Conservation (phyloP, 306 rosid species). For the Dalbergia cochinchinensis region DNA sequence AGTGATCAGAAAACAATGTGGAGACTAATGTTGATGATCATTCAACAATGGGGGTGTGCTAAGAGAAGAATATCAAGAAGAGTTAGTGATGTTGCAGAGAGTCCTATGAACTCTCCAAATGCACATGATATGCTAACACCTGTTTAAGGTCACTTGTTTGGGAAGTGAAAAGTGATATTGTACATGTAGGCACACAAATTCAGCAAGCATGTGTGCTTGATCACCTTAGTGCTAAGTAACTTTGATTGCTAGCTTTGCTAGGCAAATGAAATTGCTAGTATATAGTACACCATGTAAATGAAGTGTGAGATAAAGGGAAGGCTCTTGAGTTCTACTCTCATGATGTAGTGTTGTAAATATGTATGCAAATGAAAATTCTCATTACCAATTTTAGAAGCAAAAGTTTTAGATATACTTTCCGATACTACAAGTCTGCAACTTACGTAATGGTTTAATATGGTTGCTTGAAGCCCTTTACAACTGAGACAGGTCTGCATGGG, state of each 20-base stretch:
- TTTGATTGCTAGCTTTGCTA: constrained; percentile 6
- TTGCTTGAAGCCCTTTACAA: too few species aligned
- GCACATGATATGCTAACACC: background rate
- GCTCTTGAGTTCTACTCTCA: background rate
- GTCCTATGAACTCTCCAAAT: constrained; percentile 1
- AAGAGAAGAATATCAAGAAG: constrained; percentile 44
- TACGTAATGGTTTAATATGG: background rate
- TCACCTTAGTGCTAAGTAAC: constrained; percentile 4
- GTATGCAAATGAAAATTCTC: background rate
- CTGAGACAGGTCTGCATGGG: background rate
- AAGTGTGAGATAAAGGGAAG: background rate
- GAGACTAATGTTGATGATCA: constrained; percentile 33
- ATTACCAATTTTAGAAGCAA: background rate
- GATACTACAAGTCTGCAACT: background rate
- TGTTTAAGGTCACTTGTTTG: background rate
- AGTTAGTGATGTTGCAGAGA: constrained; percentile 37
- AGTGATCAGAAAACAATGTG: constrained; percentile 27
- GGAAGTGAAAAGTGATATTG: background rate
- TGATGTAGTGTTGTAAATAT: constrained; percentile 1
- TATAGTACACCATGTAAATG: background rate
- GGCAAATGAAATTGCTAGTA: background rate
- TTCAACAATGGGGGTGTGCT: constrained; percentile 42
- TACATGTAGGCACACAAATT: background rate
- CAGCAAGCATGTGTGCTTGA: background rate
- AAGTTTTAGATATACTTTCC: constrained; percentile 14